phyloP scores from a whole-genome alignment of 768 basidiomycete species.

The Trametes villosa region DNA sequence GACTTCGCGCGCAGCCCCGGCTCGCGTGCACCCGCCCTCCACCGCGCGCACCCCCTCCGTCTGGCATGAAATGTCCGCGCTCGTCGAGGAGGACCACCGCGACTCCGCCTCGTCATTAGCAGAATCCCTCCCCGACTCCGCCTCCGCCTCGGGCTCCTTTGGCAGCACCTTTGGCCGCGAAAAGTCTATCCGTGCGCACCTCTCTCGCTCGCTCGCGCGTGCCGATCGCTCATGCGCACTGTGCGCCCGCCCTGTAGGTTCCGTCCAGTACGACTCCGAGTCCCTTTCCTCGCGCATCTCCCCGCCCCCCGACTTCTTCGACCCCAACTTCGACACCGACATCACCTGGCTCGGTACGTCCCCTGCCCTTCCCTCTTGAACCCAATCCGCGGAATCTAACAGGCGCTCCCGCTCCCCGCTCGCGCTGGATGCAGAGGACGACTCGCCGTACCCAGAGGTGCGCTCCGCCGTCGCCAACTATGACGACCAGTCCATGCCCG shows the following conservation, averaged over 20 bases:
- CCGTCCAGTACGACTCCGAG: constrained; percentile 12
- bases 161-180: constrained; percentile 10
- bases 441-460: constrained; percentile 86
- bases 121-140: too few relatives aligned
- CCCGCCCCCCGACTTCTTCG: constrained; percentile 25
- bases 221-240: neutral
- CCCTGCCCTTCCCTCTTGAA: neutral
- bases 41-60: neutral
- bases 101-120: constrained; percentile 17
- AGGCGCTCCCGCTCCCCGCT: neutral
- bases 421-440: constrained; percentile 51
- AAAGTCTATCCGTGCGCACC: constrained; percentile 20
- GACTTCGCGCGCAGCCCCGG: neutral
- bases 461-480: constrained; percentile 76
- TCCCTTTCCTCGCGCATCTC: constrained; percentile 13
- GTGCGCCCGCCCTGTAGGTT: neutral
- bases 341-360: constrained; percentile 29
- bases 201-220: neutral
- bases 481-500: constrained; percentile 70
- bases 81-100: constrained; percentile 22
- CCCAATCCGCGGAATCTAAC: too few relatives aligned
- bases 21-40: neutral
- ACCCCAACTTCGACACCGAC: constrained; percentile 34
- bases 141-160: neutral
- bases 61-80: constrained; percentile 24